These are phyloP conservation scores for Solanum rostratum DNA, from an alignment of 257 asterid genomes.

Conservation along the genomic window DNA sequence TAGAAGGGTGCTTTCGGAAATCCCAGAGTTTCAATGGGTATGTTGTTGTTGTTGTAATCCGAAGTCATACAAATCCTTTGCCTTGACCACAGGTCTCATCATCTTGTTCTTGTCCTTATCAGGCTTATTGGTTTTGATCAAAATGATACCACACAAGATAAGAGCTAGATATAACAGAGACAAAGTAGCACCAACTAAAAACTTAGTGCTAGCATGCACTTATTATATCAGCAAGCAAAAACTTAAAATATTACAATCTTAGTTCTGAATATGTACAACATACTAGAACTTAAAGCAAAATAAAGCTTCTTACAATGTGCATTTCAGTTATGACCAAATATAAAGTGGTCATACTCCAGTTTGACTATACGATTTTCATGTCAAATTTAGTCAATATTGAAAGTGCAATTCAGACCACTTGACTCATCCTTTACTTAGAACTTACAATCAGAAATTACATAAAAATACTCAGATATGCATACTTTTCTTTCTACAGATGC, in stretches of 20 bases:
- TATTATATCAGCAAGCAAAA: not conserved
- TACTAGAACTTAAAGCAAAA: not conserved
- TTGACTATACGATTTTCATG: not conserved
- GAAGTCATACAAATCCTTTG: not conserved
- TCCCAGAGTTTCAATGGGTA: not conserved
- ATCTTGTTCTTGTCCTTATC: not conserved
- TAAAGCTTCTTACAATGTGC: not conserved
- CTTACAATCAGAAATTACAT: not conserved
- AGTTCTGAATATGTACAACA: not conserved
- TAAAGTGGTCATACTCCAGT: not conserved
- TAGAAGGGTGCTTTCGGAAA: not conserved
- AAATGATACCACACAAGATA: not conserved
- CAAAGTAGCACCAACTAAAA: not conserved
- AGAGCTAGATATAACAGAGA: not conserved
- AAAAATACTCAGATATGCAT: not conserved
- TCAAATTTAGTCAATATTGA: not conserved
- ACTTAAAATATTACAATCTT: not conserved
- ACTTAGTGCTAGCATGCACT: not conserved
- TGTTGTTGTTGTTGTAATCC: not conserved
- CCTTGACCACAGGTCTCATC: not conserved
- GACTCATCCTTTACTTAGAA: not conserved
- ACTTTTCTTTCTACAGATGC: not conserved
- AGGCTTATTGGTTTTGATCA: not conserved
- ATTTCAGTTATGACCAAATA: not conserved
- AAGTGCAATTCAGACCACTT: not conserved